These are phyloP conservation scores for Fusarium beomiforme DNA, from an alignment of 2,329 filamentous ascomycete genomes.

Conservation along the genomic window DNA sequence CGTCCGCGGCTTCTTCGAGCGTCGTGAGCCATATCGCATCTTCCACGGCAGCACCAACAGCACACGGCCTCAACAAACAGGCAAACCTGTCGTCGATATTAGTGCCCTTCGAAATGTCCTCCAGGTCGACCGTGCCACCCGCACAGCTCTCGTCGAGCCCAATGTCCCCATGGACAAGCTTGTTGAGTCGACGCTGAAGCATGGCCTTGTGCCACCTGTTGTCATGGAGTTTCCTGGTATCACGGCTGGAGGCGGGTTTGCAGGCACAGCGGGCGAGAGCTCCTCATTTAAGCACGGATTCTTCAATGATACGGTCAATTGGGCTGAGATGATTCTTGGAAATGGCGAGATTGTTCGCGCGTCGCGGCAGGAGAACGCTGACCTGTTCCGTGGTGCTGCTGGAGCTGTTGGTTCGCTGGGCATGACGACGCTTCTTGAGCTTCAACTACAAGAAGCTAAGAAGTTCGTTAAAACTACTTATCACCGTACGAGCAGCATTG, in stretches of 20 bases:
- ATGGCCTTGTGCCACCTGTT: constrained; percentile 69
- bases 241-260: constrained; percentile 74
- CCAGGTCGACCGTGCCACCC: constrained; percentile 60
- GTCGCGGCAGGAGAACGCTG: constrained; percentile 62
- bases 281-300: constrained; percentile 74
- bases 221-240: constrained; percentile 79
- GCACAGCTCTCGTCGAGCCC: constrained; percentile 72
- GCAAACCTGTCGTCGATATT: constrained; percentile 72
- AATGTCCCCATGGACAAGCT: constrained; percentile 76
- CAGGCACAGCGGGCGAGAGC: constrained; percentile 73
- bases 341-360: constrained; percentile 66
- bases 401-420: constrained; percentile 75
- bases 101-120: constrained; percentile 72
- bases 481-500: constrained; percentile 54
- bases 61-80: constrained; percentile 66
- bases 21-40: constrained; percentile 71
- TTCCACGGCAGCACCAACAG: constrained; percentile 82
- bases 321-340: constrained; percentile 72
- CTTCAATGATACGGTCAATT: constrained; percentile 70
- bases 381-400: constrained; percentile 72
- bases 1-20: constrained; percentile 56
- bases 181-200: constrained; percentile 63
- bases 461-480: constrained; percentile 69
- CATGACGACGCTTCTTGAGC: constrained; percentile 71
- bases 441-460: constrained; percentile 65